These are phyloP conservation scores for Coleophoma eucalyptorum DNA, from an alignment of 2,329 filamentous ascomycete genomes.

Conservation along the genomic window DNA sequence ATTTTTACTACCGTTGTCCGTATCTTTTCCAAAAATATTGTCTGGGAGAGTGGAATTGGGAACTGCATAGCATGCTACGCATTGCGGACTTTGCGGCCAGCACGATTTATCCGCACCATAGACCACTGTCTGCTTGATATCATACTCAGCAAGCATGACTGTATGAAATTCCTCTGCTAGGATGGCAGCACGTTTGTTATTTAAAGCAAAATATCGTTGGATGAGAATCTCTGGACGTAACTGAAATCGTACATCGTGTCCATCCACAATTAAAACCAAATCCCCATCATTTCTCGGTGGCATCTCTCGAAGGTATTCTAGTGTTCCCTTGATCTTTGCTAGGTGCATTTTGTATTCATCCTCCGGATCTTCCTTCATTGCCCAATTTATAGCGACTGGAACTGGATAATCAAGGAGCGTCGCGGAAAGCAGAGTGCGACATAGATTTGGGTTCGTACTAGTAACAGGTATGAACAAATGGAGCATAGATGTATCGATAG, in stretches of 20 bases:
- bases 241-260: conserved; percentile 62
- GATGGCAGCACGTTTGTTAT: conserved; percentile 48
- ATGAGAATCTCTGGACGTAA: conserved; percentile 60
- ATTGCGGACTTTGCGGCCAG: conserved; percentile 32
- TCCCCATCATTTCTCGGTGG: conserved; percentile 33
- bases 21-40: conserved; percentile 33
- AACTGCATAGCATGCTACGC: conserved; percentile 36
- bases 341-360: conserved; percentile 30
- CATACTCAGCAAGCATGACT: conserved; percentile 25
- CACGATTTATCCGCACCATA: conserved; percentile 43
- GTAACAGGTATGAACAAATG: conserved; percentile 14
- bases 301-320: conserved; percentile 30
- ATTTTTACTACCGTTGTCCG: conserved; percentile 25
- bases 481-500: not conserved
- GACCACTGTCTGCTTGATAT: conserved; percentile 29
- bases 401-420: conserved; percentile 33
- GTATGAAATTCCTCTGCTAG: conserved; percentile 46
- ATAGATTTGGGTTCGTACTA: conserved; percentile 17
- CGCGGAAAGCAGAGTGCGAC: conserved; percentile 34
- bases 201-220: conserved; percentile 53
- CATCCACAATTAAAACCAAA: conserved; percentile 60
- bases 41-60: conserved; percentile 27
- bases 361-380: conserved; percentile 30
- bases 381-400: conserved; percentile 35
- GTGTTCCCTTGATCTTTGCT: conserved; percentile 34